phyloP scores from a whole-genome alignment of 1,284 basidiomycete species.

The Fomitopsis schrenkii region DNA sequence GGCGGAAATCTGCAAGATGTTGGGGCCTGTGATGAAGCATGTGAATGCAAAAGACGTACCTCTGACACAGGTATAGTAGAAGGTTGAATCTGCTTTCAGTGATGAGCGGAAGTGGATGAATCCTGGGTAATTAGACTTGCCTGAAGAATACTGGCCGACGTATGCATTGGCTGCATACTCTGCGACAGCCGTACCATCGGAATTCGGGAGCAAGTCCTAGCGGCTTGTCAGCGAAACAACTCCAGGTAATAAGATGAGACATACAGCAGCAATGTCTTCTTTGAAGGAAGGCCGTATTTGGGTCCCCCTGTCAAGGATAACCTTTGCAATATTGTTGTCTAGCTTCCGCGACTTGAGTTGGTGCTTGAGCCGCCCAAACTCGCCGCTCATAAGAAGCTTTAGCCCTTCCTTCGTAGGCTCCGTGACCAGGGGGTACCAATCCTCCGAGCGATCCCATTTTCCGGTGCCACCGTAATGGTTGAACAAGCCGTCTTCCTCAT shows the following conservation, averaged over 20 bases:
- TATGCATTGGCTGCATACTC: constrained; percentile 82
- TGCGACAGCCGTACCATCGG: constrained; percentile 84
- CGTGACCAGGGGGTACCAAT: constrained; percentile 35
- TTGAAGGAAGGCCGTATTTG: constrained; percentile 37
- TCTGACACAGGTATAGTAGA: constrained; percentile 81
- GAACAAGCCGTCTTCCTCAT: constrained; percentile 30
- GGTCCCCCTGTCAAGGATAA: constrained; percentile 40
- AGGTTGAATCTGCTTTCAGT: constrained; percentile 56
- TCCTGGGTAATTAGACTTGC: constrained; percentile 32
- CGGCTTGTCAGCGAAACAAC: not conserved
- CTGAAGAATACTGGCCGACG: constrained; percentile 87
- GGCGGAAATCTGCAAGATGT: constrained; percentile 63
- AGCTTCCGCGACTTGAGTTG: constrained; percentile 37
- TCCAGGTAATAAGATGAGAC: constrained; percentile 13
- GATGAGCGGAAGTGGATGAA: not conserved
- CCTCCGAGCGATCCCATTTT: constrained; percentile 26
- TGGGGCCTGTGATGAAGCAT: not conserved
- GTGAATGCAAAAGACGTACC: constrained; percentile 36
- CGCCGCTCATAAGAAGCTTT: constrained; percentile 73
- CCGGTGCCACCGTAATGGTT: constrained; percentile 33
- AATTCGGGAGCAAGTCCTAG: constrained; percentile 81
- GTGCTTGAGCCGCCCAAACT: constrained; percentile 73
- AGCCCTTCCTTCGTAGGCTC: constrained; percentile 72
- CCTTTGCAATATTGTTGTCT: constrained; percentile 41
- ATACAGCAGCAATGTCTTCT: constrained; percentile 52